Evolutionary conservation across 768 basidiomycete species (phyloP), one percentile per base, ranked within the genome.

Genomic region (Hericium rajendrae): DNA sequence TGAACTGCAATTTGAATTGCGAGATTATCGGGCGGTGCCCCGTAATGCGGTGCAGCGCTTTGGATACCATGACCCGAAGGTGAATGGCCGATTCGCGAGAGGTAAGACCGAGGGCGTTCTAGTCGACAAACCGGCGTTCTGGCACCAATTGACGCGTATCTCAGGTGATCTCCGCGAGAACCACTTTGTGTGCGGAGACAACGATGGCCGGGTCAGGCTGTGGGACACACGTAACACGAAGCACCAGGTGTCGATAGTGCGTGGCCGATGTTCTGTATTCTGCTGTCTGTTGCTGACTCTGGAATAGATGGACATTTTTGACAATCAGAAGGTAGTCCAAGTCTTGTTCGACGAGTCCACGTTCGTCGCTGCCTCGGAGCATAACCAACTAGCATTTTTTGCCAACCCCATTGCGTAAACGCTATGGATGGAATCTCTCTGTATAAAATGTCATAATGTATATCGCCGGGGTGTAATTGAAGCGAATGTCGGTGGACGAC

Each of bases 1-100:
- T 20, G 80, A 82, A 60, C 69, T 73, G 28, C 80, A 81, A 58
- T 79, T 77, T 54, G 80, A 82, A 62, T 54, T 79, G n/a, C 77
- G 73, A 20, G 80, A 80, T 59, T 70, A 73, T 59, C 72, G 79
- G 16, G 56, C 68, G 38, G 70, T 73, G 11, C 72, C 74, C 13
- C 62, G 60, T 24, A 57, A 60, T 37, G 65, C 74, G 3, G 74
- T 72, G 20, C 68, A 73, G 51, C 68, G 76, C 32, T 81, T 81
- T 60, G 79, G 80, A 4, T 79, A 74, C 57, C 46, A 59, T 15
- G 64, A 68, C 10, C 56, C 59, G 5, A 72, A 72, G 38, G 65
- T 67, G 16, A 75, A 75, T 48, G 78, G 78, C 18, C 68, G 76
- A 53, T 79, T 67, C 49, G 69, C 73, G 52, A 78, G 74, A 75